Evolutionary conservation across 768 basidiomycete species (phyloP).

Genomic region (Psilocybe tampanensis): DNA sequence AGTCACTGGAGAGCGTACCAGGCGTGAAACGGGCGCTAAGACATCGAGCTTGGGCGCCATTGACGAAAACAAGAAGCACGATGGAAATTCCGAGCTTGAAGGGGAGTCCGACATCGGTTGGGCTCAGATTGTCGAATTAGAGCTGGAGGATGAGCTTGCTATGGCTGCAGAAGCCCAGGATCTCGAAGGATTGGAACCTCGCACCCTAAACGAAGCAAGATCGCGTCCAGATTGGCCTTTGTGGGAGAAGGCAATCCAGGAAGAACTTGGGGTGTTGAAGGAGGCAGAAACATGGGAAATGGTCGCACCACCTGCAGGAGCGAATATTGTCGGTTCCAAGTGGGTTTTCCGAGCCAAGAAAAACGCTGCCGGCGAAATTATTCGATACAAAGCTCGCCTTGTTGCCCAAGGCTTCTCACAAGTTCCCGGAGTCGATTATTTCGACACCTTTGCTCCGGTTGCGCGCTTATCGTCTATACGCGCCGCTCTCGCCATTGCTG

Average conservation of each 20-base stretch:
- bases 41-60: too few relatives aligned
- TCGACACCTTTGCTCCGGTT: slow-evolving; percentile 33
- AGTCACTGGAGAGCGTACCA: too few relatives aligned
- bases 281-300: slow-evolving; percentile 32
- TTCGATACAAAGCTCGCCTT: slow-evolving; percentile 22
- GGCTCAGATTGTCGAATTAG: slow-evolving; percentile 6
- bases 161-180: slow-evolving; percentile 25
- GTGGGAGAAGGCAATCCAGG: slow-evolving; percentile 24
- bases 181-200: slow-evolving; percentile 28
- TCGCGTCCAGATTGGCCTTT: slow-evolving; percentile 22
- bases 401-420: slow-evolving; percentile 43
- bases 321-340: slow-evolving; percentile 30
- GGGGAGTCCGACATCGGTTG: not conserved
- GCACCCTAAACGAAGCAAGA: slow-evolving; percentile 21
- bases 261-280: slow-evolving; percentile 28
- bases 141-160: slow-evolving; percentile 23
- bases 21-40: too few relatives aligned
- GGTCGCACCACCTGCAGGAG: slow-evolving; percentile 16
- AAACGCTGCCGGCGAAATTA: slow-evolving; percentile 21
- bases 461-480: slow-evolving; percentile 26
- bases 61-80: too few relatives aligned
- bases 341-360: slow-evolving; percentile 30
- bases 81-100: not conserved
- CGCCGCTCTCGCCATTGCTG: slow-evolving; percentile 33
- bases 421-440: slow-evolving; percentile 40